Evolutionary conservation across 2,329 filamentous ascomycete species (phyloP), one percentile per base, ranked within the genome.

Genomic region (Chaetomium globosum): DNA sequence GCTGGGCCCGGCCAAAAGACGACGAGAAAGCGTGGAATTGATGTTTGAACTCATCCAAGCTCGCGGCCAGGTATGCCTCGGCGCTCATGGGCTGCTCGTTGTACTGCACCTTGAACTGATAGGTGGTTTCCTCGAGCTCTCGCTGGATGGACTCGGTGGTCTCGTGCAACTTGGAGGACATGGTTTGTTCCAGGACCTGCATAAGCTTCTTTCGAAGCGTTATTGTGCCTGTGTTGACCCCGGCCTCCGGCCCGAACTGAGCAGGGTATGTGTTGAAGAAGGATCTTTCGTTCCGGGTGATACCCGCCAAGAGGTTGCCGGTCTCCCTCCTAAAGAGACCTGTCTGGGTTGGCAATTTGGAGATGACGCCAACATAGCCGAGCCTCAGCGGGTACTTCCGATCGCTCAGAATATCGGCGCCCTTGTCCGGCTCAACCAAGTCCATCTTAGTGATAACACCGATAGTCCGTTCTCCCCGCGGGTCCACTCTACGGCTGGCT

Each of bases 391-490:
- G 94, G 74, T 99, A 99, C 76, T 98, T 96, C 74, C 88, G 89
- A 76, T 99, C 94, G 30, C 84, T 88, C 23, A 99, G 82, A 36
- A 99, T 92, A 43, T 86, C 83, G 16, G 87, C 85, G 33, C 93
- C 95, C 65, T 94, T 87, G 8, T 82, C 81, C 3, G 95, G 85
- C 71, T 98, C 94, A 8, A 99, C 93, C 26, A 99, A 83, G 73
- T 99, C 95, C 94, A 99, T 97, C 80, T 99, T 99, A 3, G 95
- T 99, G 51, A 99, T 89, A n/a, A 99, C 95, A 53, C 95, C 95
- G 74, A 99, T 99, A 0, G 95, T 99, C 68, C 95, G 86, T 79
- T 99, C 95, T 62, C 95, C 95, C 67, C 95, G 85, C 1, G 95
- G 95, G 73, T 99, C 95, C 31, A 98, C 93, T 71, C 94, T 86